A percentile compares a stretch with the other conserved stretches of the same genome.
These are phyloP conservation scores for Russula emetica DNA, from an alignment of 768 basidiomycete species.

Conservation along the genomic window DNA sequence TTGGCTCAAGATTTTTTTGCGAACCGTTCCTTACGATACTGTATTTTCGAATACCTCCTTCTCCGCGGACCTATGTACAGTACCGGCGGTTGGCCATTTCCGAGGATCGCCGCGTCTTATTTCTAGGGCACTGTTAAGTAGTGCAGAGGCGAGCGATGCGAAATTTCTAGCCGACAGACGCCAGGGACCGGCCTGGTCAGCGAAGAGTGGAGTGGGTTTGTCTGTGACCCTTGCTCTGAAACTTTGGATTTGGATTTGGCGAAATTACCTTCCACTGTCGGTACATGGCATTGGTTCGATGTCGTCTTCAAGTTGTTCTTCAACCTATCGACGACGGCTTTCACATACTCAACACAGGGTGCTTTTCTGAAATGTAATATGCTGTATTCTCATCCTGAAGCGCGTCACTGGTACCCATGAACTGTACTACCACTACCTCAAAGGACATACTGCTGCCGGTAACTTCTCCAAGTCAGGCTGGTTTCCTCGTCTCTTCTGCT, in stretches of 20 bases:
- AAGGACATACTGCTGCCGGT: background rate
- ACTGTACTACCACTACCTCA: background rate
- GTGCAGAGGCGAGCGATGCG: background rate
- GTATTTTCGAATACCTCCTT: background rate
- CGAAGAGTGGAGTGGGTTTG: background rate
- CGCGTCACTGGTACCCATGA: background rate
- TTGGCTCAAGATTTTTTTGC: background rate
- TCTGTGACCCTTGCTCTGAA: background rate
- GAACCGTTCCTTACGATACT: background rate
- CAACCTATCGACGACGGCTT: background rate
- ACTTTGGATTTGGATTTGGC: background rate
- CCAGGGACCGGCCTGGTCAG: background rate
- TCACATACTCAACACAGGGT: background rate
- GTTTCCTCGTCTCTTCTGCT: background rate
- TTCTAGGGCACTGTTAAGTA: background rate
- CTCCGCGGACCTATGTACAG: background rate
- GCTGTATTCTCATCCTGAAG: background rate
- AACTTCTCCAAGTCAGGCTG: background rate
- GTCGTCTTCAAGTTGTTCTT: background rate
- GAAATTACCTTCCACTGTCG: background rate
- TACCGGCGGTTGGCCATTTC: background rate
- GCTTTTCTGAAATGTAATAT: background rate
- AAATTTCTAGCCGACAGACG: background rate
- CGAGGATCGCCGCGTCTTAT: background rate
- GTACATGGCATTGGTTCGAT: background rate